Evolutionary conservation across 129 eudicot genomes (phyloP), one percentile per base, ranked within the genome.

Genomic region (Flaveria robusta): DNA sequence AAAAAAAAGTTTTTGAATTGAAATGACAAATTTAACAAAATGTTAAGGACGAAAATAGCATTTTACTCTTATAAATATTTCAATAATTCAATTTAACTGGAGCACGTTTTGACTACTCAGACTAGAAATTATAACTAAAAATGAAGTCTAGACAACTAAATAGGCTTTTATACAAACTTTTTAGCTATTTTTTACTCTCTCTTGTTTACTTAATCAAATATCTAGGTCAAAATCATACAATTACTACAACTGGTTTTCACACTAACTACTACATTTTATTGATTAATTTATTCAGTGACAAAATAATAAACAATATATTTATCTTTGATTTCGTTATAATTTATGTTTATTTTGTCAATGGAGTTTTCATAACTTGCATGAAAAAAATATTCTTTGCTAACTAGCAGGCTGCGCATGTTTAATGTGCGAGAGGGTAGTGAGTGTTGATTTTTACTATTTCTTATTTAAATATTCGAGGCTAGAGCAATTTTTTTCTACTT

Each of bases 211-310:
- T 52, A n/a, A n/a, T n/a, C 8, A 2, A 4, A 31, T 19, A 31
- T 9, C 39, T 23, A 58, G 41, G 83, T 79, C 83, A 72, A 79
- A 71, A 71, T 72, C 73, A 47, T 54, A 72, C 78, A 65, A 72
- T 31, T 34, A 23, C 49, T 47, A 18, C 73, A 54, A 22, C 73
- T 42, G 56, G 78, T 71, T 78, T 71, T 71, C 82, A 63, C 66
- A 71, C 52, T 49, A 59, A 18, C 77, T 13, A 59, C 27, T 42
- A 45, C 23, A 70, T 45, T 62, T 45, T 58, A 8, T 70, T 34
- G 71, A 29, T 78, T 58, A 55, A 15, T 47, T 62, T 70, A 78
- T 50, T 50, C 5, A 50, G 16, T 50, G 60, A 54, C 60, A 12
- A 19, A 18, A 52, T 52, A 52, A 52, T 9, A 49, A 50, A 14